Evolutionary conservation across 768 basidiomycete genomes (phyloP), one percentile per base, ranked within the genome.

Genomic region (Tylopilus felleus): DNA sequence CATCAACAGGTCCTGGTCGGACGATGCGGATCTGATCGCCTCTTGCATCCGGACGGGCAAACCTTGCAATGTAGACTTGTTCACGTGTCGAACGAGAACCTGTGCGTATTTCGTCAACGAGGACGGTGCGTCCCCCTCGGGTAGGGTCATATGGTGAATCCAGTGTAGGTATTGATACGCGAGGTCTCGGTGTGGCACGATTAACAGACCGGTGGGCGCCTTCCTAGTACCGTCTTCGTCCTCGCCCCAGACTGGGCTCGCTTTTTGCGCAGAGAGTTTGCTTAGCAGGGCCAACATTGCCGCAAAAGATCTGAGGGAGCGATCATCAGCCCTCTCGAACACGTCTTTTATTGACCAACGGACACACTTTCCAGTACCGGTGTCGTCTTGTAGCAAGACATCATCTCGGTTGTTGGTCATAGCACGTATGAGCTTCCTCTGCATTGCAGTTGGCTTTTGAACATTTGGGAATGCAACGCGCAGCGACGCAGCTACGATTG

Each of bases 291-390:
- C 87, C 23, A 90, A 62, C 19, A 86, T 70, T 25, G 87, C 68
- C 1, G 85, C 88, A 63, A 92, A 87, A 6, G 90, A 87, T 71
- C 89, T 92, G 49, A 8, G 23, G 28, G 36, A 22, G n/a, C 40
- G 45, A 44, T 22, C 7, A 22, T 63, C 5, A 52, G 52, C 22
- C 41, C 53, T 41, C 45, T 31, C 25, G 31, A 29, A 51, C 19
- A 45, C 23, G 14, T 45, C 40, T 12, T 13, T 21, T 8, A 27
- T 10, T 0, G 41, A 40, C 51, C 5, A 35, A 17, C 47, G 38
- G 17, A 74, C 86, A 55, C 65, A 90, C 89, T 91, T 91, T 73
- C 88, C 90, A 42, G 83, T 81, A 5, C 90, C 89, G n/a, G 89
- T 88, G 23, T 73, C 71, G 57, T 89, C 88, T 57, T 80, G 84